Evolutionary conservation across 2,329 filamentous ascomycete species (phyloP).

Genomic region (Exophiala sp.): DNA sequence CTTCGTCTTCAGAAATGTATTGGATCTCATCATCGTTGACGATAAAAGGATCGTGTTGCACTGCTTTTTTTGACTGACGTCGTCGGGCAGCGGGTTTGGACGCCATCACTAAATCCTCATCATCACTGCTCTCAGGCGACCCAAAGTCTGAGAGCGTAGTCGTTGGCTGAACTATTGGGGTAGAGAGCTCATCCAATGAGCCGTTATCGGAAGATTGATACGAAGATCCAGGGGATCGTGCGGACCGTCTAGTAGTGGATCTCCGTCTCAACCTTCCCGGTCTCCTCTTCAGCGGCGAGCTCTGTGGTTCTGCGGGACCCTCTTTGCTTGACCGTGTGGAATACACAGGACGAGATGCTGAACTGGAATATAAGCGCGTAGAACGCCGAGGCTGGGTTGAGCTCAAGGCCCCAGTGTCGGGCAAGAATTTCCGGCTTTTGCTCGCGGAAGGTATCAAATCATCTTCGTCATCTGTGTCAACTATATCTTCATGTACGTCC

Average conservation of each 20-base stretch:
- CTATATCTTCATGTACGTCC: neutral
- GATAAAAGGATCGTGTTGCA: conserved; percentile 27
- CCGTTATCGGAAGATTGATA: neutral
- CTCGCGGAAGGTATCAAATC: conserved; percentile 19
- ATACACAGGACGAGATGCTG: conserved; percentile 1
- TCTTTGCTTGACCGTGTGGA: neutral
- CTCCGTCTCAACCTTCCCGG: conserved; percentile 12
- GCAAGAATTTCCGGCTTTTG: conserved; percentile 19
- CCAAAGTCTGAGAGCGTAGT: conserved; percentile 22
- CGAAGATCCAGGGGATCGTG: neutral
- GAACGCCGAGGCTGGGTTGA: conserved; percentile 8
- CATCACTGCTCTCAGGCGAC: conserved; percentile 32
- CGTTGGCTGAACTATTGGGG: neutral
- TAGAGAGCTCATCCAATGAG: neutral
- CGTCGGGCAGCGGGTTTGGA: conserved; percentile 16
- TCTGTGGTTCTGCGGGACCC: neutral
- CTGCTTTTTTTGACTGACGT: conserved; percentile 21
- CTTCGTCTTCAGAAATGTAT: conserved; percentile 13
- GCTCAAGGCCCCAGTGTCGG: neutral
- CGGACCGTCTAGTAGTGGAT: neutral
- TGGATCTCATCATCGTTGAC: conserved; percentile 27
- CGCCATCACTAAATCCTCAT: conserved; percentile 27
- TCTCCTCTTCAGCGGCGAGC: conserved; percentile 5
- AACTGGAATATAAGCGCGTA: conserved; percentile 6
- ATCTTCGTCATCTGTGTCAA: conserved; percentile 22